Percentiles rank a stretch among this genome's conserved stretches.
Evolutionary conservation across 352 stramenopile genomes (phyloP).

Genomic region (Pythium inflatum): DNA sequence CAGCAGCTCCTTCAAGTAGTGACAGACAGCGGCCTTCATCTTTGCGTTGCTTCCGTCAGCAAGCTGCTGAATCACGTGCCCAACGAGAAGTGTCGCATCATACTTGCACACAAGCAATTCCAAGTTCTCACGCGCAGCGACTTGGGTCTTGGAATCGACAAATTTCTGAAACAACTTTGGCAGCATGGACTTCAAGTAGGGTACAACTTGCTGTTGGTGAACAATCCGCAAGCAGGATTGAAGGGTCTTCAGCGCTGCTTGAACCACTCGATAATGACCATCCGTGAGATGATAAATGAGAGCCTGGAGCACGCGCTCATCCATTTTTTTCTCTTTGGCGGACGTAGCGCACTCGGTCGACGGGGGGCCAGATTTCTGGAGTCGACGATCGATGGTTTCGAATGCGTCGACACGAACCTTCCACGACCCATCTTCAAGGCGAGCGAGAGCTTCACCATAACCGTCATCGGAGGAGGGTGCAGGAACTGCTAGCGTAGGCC

Average conservation of each 20-base stretch:
- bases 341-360: background rate
- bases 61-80: conserved; percentile 59
- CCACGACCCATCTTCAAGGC: conserved; percentile 62
- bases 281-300: conserved; percentile 76
- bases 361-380: conserved; percentile 15
- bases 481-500: conserved; percentile 24
- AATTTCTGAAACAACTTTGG: conserved; percentile 76
- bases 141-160: conserved; percentile 70
- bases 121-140: conserved; percentile 61
- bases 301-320: conserved; percentile 54
- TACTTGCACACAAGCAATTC: conserved; percentile 56
- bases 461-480: conserved; percentile 33
- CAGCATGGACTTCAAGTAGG: conserved; percentile 62
- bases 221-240: conserved; percentile 53
- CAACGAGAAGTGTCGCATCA: conserved; percentile 52
- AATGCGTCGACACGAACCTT: conserved; percentile 68
- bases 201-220: conserved; percentile 43
- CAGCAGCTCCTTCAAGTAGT: conserved; percentile 66
- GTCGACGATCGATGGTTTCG: conserved; percentile 38
- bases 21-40: conserved; percentile 67
- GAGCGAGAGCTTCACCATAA: conserved; percentile 58
- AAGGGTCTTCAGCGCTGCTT: conserved; percentile 66
- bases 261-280: conserved; percentile 74
- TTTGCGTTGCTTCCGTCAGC: conserved; percentile 83
- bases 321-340: conserved; percentile 44